Evolutionary conservation across 176 grass and related monocot genomes (phyloP), one percentile per base, ranked within the genome.

Genomic region (Carex parvula): DNA sequence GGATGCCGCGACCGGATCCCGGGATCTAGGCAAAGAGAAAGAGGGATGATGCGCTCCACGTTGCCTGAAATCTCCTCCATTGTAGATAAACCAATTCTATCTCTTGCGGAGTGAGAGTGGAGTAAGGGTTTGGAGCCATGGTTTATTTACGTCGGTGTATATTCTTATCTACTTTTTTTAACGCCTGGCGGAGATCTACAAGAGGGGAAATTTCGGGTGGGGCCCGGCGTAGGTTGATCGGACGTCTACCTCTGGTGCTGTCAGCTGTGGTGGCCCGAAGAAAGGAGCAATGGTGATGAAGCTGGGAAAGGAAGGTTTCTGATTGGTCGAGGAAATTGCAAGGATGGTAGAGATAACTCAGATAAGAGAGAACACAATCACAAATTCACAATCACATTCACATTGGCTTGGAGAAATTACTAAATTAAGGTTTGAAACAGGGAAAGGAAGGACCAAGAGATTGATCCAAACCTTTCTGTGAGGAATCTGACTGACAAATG

Each of bases 51-150:
- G 61, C 62, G 13, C 2, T 83, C 80, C 2, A 83, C 80, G 29
- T 83, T 66, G 60, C n/a, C 50, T 46, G 79, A 83, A 54, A 83
- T 52, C 41, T 66, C 61, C 18, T 83, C 80, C 80, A 83, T 83
- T 64, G 42, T 41, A 30, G 74, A 79, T 79, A 62, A 62, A 42
- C 78, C 48, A 33, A 54, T 12, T 17, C 20, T 64, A 24, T 60
- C 44, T 17, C 18, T 52, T 54, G 60, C 5, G 8, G 42, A 83
- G 59, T 67, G 58, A 24, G 42, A 83, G 59, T 67, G 58, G 15
- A 56, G 73, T 63, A 18, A 21, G 37, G 37, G 35, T 61, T 81
- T 64, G 58, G 17, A 83, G 80, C 60, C 80, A 83, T 83, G 39
- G 61, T 59, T 61, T 35, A 21, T 58, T 21, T 81, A 41, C 18